Base-by-base conservation (phyloP, 2,329 filamentous ascomycete species). In the Aspergillus felis region DNA sequence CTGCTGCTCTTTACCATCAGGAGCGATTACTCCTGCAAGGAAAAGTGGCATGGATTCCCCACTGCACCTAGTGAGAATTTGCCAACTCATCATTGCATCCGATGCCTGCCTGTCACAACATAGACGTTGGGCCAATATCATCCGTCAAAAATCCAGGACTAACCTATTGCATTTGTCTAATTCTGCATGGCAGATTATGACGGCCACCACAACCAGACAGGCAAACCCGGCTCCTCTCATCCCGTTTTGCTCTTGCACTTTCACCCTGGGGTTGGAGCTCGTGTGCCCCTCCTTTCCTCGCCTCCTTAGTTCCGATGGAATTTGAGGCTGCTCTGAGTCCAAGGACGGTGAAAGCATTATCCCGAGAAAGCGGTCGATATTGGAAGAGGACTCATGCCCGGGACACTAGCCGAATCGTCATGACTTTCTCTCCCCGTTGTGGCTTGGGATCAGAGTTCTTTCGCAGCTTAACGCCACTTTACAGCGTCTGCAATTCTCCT, bases 71-170 rank as follows among this genome's bases (percentile, higher is more conserved):
- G 57, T 59, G 54, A 60, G 57, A 63, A 56, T 51, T 75, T 89
- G 87, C 85, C 87, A 89, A 84, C 87, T 86, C 87, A 89, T 88
- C 86, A 85, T 75, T 88, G 86, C 87, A 87, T 89, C 81, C 81
- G 79, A 71, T 70, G 68, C 70, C 71, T 74, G 70, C 64, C 66
- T 69, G 66, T 72, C 69, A 68, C 61, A 59, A 56, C 57, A 44
- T 53, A n/a, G 53, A 32, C 58, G 60, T 58, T 58, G 55, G 56
- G 48, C 61, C 63, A 64, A 61, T 65, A 32, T 60, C 56, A 54
- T 53, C 51, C 32, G 54, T 29, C 52, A 50, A 54, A 54, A 57
- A 55, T 60, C 27, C 55, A 57, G 51, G 46, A 56, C 58, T 51
- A 42, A 49, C 46, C 25, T 29, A 41, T 24, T 35, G 14, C 22